Percentiles rank a stretch among this genome's conserved stretches.
These are phyloP conservation scores for Ceratocystis cubensis DNA, from an alignment of 2,329 filamentous ascomycete genomes.

Conservation along the genomic window DNA sequence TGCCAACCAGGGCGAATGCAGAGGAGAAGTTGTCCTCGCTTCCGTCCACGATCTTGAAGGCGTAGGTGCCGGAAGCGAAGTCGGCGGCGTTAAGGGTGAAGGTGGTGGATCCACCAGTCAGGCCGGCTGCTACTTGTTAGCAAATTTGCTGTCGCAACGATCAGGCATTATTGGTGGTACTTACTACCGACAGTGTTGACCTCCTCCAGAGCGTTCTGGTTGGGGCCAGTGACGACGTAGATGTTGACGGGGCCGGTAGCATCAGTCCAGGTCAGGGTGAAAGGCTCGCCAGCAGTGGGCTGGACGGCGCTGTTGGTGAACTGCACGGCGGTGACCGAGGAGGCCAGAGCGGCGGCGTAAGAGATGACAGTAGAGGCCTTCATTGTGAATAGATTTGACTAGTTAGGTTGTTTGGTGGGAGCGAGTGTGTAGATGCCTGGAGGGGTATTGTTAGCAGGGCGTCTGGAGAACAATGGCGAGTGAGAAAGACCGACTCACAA, in stretches of 20 bases:
- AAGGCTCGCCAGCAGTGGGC: conserved; percentile 40
- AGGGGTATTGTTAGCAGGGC: background rate
- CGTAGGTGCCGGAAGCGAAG: conserved; percentile 33
- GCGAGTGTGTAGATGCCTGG: conserved; percentile 10
- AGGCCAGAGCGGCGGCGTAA: conserved; percentile 34
- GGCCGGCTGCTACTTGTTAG: conserved; percentile 26
- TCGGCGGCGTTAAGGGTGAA: conserved; percentile 29
- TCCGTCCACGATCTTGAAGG: conserved; percentile 35
- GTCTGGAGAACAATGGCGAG: background rate
- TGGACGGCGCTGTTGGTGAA: conserved; percentile 35
- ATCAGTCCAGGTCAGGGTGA: conserved; percentile 41
- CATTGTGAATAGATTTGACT: conserved; percentile 35
- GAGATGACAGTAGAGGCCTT: conserved; percentile 41
- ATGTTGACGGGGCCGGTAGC: conserved; percentile 37
- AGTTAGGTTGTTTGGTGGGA: conserved; percentile 3
- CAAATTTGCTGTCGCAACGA: background rate
- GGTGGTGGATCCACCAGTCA: conserved; percentile 29
- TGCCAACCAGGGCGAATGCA: conserved; percentile 30
- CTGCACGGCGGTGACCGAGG: conserved; percentile 37
- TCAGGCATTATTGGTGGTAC: conserved; percentile 25
- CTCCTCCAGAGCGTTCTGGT: conserved; percentile 32
- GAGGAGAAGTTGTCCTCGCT: conserved; percentile 34
- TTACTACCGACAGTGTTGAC: conserved; percentile 38
- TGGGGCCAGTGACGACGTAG: conserved; percentile 41
- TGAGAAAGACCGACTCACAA: background rate